Evolutionary conservation across 2,329 filamentous ascomycete species (phyloP).

Genomic region (Nemania diffusa): DNA sequence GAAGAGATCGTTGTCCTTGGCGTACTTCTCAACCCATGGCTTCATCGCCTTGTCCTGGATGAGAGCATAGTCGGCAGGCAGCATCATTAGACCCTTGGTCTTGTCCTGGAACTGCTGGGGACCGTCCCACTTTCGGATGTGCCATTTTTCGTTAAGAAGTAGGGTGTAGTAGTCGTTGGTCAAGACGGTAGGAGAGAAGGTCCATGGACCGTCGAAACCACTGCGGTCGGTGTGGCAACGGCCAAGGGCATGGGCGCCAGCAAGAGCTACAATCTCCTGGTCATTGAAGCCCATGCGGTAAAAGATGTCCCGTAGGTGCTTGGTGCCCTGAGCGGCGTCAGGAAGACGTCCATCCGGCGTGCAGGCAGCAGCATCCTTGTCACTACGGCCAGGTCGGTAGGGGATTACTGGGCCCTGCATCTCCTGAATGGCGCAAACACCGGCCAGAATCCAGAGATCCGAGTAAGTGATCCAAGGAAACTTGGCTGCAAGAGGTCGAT

Average conservation of each 20-base stretch:
- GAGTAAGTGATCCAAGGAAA: conserved; percentile 98
- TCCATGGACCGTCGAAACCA: conserved; percentile 90
- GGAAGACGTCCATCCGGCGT: conserved; percentile 91
- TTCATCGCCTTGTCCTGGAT: conserved; percentile 89
- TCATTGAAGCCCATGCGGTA: conserved; percentile 98
- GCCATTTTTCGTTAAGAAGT: conserved; percentile 91
- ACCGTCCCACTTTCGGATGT: conserved; percentile 89
- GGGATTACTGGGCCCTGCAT: conserved; percentile 90
- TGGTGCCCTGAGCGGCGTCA: conserved; percentile 79
- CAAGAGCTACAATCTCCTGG: conserved; percentile 92
- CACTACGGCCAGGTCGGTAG: conserved; percentile 85
- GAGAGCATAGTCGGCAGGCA: conserved; percentile 89
- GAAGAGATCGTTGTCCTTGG: conserved; percentile 89
- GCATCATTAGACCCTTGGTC: conserved; percentile 93
- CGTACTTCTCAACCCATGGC: conserved; percentile 84
- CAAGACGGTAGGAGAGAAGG: conserved; percentile 88
- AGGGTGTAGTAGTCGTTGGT: conserved; percentile 96
- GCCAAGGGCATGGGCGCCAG: conserved; percentile 86
- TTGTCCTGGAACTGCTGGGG: conserved; percentile 86
- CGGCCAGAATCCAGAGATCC: conserved; percentile 94
- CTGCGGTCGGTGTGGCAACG: conserved; percentile 90
- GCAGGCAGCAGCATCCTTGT: conserved; percentile 83
- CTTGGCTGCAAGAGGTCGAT: conserved; percentile 61
- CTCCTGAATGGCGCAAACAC: conserved; percentile 89
- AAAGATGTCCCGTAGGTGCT: conserved; percentile 92